phyloP scores from a whole-genome alignment of 495 filamentous ascomycete genomes.

The Choiromyces venosus region DNA sequence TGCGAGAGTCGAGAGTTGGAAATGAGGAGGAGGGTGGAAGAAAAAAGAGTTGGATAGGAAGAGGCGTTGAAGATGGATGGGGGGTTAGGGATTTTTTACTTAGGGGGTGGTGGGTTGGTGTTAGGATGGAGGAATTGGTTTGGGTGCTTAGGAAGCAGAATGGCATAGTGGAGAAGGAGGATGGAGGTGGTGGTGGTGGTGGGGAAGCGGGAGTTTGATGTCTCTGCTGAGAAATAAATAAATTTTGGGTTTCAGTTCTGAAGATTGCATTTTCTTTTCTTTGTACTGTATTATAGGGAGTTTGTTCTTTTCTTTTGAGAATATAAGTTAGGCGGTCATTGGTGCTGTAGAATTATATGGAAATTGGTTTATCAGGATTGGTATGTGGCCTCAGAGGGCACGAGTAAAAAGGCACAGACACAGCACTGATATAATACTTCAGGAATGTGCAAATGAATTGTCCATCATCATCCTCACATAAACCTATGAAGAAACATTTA shows the following conservation, averaged over 20 bases:
- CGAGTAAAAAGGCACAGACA: neutral
- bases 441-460: neutral
- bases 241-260: neutral
- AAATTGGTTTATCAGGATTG: neutral
- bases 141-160: conserved; percentile 52
- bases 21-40: conserved; percentile 41
- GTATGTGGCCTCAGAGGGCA: neutral
- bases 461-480: neutral
- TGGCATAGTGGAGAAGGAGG: neutral
- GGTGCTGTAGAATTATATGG: neutral
- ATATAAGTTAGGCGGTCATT: neutral
- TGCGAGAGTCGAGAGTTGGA: conserved; percentile 37
- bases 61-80: conserved; percentile 39
- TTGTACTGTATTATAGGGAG: neutral
- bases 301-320: neutral
- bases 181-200: neutral
- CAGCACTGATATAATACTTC: neutral
- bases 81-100: conserved; percentile 40
- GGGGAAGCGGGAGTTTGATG: neutral
- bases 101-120: conserved; percentile 59
- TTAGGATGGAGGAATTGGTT: conserved; percentile 56
- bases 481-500: neutral
- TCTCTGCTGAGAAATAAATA: neutral
- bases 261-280: neutral
- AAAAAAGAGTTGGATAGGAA: conserved; percentile 41